These are phyloP conservation scores for Paramecium sexaurelia DNA, from an alignment of 73 alveolate species.

Conservation along the genomic window DNA sequence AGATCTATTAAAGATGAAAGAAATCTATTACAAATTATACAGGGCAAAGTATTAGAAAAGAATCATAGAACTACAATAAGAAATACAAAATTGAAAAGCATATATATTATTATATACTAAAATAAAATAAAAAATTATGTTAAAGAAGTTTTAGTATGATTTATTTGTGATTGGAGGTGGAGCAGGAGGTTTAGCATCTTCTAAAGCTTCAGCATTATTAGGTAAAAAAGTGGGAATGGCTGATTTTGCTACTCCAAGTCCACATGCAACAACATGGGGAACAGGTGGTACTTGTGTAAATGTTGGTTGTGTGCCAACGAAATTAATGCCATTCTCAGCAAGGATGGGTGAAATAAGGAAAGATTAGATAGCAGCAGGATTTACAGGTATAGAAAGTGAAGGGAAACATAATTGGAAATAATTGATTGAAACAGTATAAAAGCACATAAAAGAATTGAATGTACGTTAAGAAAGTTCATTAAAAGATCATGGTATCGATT, in stretches of 20 bases:
- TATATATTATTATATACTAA: background rate
- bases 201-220: conserved; percentile 92
- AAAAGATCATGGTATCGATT: conserved; percentile 77
- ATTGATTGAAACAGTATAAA: conserved; percentile 81
- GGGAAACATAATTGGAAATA: conserved; percentile 86
- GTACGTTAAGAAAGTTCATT: conserved; percentile 88
- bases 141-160: conserved; percentile 76
- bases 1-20: background rate
- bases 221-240: conserved; percentile 96
- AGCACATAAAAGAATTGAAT: conserved; percentile 82
- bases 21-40: background rate
- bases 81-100: background rate
- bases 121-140: conserved; percentile 21
- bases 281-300: conserved; percentile 99
- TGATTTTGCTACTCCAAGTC: conserved; percentile 96
- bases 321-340: conserved; percentile 99
- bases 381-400: conserved; percentile 60
- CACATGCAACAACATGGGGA: conserved; percentile 94
- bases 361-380: conserved; percentile 80
- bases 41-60: background rate
- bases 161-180: conserved; percentile 99
- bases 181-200: conserved; percentile 98
- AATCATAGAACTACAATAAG: background rate
- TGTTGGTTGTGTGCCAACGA: conserved; percentile 99
- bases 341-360: conserved; percentile 82